Evolutionary conservation across 768 basidiomycete genomes (phyloP).

Genomic region (Tylopilus sp.): DNA sequence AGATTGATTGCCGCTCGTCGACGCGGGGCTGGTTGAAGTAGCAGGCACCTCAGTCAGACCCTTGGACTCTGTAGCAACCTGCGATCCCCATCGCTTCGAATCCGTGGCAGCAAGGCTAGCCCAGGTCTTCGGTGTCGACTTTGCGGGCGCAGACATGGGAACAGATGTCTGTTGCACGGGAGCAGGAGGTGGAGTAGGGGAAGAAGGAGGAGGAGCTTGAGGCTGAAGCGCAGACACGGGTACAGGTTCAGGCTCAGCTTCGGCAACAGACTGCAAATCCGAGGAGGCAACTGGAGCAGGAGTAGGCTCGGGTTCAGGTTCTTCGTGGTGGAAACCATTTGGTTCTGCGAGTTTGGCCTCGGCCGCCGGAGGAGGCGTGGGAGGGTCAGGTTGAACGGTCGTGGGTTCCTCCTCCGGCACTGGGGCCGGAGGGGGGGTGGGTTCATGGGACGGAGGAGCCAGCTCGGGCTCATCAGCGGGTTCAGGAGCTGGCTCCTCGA

Average conservation of each 20-base stretch:
- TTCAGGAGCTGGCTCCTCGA: conserved; percentile 33
- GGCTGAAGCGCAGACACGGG: conserved; percentile 23
- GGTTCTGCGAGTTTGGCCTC: conserved; percentile 41
- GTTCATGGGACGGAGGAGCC: conserved; percentile 32
- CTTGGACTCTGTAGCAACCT: conserved; percentile 73
- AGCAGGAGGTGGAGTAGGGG: conserved; percentile 30
- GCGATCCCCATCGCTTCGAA: conserved; percentile 79
- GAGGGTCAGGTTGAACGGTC: conserved; percentile 32
- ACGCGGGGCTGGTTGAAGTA: conserved; percentile 36
- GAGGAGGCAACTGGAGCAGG: conserved; percentile 24
- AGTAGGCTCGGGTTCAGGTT: conserved; percentile 31
- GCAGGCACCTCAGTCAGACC: conserved; percentile 67
- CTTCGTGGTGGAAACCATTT: conserved; percentile 38
- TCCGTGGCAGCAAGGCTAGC: conserved; percentile 87
- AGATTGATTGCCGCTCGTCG: conserved; percentile 38
- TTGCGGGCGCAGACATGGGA: conserved; percentile 32
- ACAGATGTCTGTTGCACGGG: conserved; percentile 30
- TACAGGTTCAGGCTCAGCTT: conserved; percentile 19
- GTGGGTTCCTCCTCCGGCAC: conserved; percentile 38
- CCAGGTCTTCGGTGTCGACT: conserved; percentile 75
- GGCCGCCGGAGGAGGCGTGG: conserved; percentile 33
- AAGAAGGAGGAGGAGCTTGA: conserved; percentile 9
- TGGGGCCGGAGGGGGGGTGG: conserved; percentile 27
- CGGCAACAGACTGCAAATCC: conserved; percentile 26
- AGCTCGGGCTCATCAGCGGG: conserved; percentile 24